phyloP scores from a whole-genome alignment of 192 early-diverging fungal genomes.

The Spizellomyces sp. region DNA sequence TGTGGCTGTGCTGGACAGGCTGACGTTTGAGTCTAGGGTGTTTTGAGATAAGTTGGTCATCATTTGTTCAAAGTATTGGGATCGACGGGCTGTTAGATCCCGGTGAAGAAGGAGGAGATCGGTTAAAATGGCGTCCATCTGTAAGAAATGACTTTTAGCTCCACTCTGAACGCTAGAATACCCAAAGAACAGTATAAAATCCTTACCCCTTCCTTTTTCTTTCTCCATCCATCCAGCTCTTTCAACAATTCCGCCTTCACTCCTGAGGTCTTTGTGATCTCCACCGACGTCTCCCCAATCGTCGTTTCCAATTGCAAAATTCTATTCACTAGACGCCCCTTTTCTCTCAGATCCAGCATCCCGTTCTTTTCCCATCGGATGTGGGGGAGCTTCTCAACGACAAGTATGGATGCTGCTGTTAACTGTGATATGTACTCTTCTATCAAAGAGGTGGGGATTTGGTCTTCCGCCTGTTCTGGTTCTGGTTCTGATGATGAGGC shows the following conservation, averaged over 20 bases:
- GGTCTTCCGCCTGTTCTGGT: neutral
- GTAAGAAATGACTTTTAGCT: neutral
- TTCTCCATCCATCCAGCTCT: neutral
- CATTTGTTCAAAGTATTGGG: neutral
- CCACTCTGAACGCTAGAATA: neutral
- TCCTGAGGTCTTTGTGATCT: neutral
- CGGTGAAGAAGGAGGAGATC: neutral
- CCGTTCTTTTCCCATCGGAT: slow-evolving; percentile 35
- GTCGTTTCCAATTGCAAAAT: neutral
- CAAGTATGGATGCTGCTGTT: neutral
- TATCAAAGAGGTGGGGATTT: neutral
- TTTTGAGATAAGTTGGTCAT: neutral
- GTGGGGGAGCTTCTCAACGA: slow-evolving; percentile 5
- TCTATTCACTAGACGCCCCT: slow-evolving; percentile 19
- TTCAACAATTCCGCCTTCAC: slow-evolving; percentile 10
- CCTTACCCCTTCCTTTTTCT: neutral
- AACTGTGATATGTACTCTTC: neutral
- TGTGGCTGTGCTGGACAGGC: no score
- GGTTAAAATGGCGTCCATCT: neutral
- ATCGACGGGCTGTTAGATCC: neutral
- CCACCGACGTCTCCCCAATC: neutral
- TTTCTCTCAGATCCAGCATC: slow-evolving; percentile 46
- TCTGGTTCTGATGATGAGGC: neutral
- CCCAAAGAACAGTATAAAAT: neutral
- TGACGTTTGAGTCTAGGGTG: no score